Evolutionary conservation across 257 asterid species (phyloP).

Genomic region (Avicennia marina): DNA sequence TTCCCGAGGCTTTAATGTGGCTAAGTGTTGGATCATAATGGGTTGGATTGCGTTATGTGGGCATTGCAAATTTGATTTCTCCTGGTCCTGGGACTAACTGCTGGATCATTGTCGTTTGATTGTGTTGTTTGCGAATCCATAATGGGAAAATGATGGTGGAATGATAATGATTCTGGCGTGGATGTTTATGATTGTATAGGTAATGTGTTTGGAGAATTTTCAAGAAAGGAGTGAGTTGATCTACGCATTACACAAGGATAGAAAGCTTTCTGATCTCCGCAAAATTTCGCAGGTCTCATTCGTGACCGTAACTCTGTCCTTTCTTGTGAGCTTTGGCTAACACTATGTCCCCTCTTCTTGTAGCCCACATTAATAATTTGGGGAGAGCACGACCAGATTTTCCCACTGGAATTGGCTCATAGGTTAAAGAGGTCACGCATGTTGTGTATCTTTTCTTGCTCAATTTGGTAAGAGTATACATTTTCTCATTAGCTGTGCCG

Average conservation of each 20-base stretch:
- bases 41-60: too few species aligned
- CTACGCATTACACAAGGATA: conserved; percentile 51
- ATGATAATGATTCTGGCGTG: background rate
- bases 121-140: too few species aligned
- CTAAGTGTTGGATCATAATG: too few species aligned
- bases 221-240: conserved; percentile 74
- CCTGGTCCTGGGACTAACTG: too few species aligned
- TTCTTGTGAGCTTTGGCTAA: conserved; percentile 9
- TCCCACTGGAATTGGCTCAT: conserved; percentile 72
- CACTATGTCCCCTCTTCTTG: conserved; percentile 8
- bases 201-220: conserved; percentile 64
- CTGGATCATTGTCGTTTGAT: too few species aligned
- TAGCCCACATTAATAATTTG: conserved; percentile 74
- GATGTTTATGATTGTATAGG: conserved; percentile 31
- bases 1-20: too few species aligned
- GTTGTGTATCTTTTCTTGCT: background rate
- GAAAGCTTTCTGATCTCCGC: conserved; percentile 65
- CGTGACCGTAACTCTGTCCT: background rate
- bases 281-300: conserved; percentile 60
- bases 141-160: too few species aligned
- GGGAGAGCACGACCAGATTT: conserved; percentile 77
- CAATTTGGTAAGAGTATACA: background rate
- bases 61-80: too few species aligned
- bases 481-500: too few species aligned
- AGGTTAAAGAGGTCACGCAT: conserved; percentile 51